Conservation (phyloP, 768 basidiomycete genomes). For the Pulveroboletus sp. region DNA sequence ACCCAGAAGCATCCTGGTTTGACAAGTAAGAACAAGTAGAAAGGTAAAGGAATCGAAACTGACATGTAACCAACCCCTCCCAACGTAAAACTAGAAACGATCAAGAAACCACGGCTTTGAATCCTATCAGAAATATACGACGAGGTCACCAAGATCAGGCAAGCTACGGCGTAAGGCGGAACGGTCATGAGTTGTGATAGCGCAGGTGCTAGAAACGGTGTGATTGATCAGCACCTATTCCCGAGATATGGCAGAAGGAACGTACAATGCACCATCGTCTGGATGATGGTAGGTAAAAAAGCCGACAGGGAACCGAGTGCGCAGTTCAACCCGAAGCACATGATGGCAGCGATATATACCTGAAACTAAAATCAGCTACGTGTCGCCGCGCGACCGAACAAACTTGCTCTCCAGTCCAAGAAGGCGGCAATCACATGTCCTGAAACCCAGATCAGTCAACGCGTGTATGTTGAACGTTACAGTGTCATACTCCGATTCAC, state of each 20-base stretch:
- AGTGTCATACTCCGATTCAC: conserved; percentile 36
- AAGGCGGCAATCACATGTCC: conserved; percentile 43
- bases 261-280: conserved; percentile 46
- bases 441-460: conserved; percentile 14
- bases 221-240: not conserved
- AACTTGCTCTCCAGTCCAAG: conserved; percentile 41
- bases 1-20: conserved; percentile 32
- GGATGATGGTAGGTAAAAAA: conserved; percentile 54
- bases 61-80: conserved; percentile 44
- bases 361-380: conserved; percentile 12
- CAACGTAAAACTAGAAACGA: conserved; percentile 29
- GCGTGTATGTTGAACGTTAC: not conserved
- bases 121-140: conserved; percentile 44
- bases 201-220: conserved; percentile 34
- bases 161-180: conserved; percentile 48
- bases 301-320: conserved; percentile 49
- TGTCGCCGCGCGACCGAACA: not conserved
- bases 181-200: conserved; percentile 49
- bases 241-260: not conserved
- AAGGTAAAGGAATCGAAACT: not conserved
- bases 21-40: not conserved
- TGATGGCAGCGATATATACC: conserved; percentile 44
- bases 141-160: conserved; percentile 33
- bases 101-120: conserved; percentile 39
- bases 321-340: conserved; percentile 47